A percentile compares a stretch with the other conserved stretches of the same genome.
phyloP scores from a whole-genome alignment of 306 rosid species.

The Glycine latifolia region DNA sequence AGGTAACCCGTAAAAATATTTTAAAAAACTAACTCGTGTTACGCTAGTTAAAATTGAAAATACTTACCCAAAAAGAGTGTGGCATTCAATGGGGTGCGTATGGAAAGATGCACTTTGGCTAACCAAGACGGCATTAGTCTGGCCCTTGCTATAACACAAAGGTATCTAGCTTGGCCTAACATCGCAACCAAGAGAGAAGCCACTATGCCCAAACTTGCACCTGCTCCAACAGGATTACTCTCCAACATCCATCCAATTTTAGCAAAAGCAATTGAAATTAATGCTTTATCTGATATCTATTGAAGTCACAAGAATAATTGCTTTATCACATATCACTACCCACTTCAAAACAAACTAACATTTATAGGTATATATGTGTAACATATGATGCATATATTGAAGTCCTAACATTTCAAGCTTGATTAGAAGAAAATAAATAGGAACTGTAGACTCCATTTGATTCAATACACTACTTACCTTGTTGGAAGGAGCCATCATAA shows the following conservation, averaged over 20 bases:
- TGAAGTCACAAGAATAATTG: slow-evolving; percentile 3
- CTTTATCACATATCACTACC: slow-evolving; percentile 32
- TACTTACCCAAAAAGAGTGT: slow-evolving; percentile 71
- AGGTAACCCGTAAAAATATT: too few species aligned
- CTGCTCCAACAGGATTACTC: slow-evolving; percentile 82
- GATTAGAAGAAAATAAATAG: background rate
- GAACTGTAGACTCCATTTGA: slow-evolving; percentile 42
- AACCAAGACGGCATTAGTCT: slow-evolving; percentile 68
- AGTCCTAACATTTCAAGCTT: too few species aligned
- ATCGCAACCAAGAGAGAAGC: slow-evolving; percentile 92
- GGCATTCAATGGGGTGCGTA: slow-evolving; percentile 93
- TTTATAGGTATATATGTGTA: background rate
- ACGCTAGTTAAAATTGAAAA: too few species aligned
- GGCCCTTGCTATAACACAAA: slow-evolving; percentile 94
- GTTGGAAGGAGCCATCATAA: slow-evolving; percentile 79
- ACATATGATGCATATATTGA: too few species aligned
- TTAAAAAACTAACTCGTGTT: too few species aligned
- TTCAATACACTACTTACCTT: slow-evolving; percentile 54
- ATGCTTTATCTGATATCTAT: slow-evolving; percentile 63
- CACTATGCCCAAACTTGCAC: slow-evolving; percentile 72
- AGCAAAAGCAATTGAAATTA: slow-evolving; percentile 75
- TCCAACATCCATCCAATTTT: slow-evolving; percentile 88
- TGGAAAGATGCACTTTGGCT: slow-evolving; percentile 67
- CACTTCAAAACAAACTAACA: background rate
- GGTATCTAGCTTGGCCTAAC: slow-evolving; percentile 97